These are phyloP conservation scores for Dothideomycetes sp. DNA, from an alignment of 2,329 filamentous ascomycete genomes.

Conservation along the genomic window DNA sequence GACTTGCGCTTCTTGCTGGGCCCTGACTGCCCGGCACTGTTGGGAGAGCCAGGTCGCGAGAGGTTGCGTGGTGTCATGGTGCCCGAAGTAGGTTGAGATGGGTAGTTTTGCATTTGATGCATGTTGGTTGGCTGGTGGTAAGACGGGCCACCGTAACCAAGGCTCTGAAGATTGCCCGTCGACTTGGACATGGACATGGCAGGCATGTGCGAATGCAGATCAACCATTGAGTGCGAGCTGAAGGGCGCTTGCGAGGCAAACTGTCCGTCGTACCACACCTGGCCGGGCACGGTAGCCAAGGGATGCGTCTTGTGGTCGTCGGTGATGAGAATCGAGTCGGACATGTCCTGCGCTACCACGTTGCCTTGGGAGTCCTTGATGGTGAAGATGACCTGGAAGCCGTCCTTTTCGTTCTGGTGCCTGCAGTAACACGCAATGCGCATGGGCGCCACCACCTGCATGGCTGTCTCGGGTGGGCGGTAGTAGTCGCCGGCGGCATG, in stretches of 20 bases:
- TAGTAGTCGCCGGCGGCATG: conserved; percentile 19
- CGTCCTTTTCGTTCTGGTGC: conserved; percentile 86
- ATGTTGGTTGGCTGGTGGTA: conserved; percentile 28
- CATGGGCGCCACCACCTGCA: conserved; percentile 82
- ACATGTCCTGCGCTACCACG: conserved; percentile 74
- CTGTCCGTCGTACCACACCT: conserved; percentile 21
- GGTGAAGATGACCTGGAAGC: conserved; percentile 90
- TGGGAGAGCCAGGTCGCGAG: conserved; percentile 65
- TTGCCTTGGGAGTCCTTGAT: conserved; percentile 72
- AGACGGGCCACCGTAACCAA: conserved; percentile 31
- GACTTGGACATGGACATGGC: conserved; percentile 52
- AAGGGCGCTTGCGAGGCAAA: conserved; percentile 23
- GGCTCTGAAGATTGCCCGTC: conserved; percentile 52
- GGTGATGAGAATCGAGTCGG: conserved; percentile 88
- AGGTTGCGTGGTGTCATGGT: conserved; percentile 51
- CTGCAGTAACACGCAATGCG: conserved; percentile 95
- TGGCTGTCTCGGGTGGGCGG: conserved; percentile 45
- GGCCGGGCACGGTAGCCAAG: conserved; percentile 21
- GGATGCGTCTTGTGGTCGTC: conserved; percentile 89
- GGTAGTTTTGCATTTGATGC: conserved; percentile 25
- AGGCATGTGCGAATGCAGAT: conserved; percentile 29
- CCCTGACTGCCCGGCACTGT: conserved; percentile 43
- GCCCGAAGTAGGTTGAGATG: conserved; percentile 30
- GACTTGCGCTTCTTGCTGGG: conserved; percentile 74
- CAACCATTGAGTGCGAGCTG: conserved; percentile 31